Conservation (phyloP, 2,329 filamentous ascomycete species). For the Curvularia sp. region DNA sequence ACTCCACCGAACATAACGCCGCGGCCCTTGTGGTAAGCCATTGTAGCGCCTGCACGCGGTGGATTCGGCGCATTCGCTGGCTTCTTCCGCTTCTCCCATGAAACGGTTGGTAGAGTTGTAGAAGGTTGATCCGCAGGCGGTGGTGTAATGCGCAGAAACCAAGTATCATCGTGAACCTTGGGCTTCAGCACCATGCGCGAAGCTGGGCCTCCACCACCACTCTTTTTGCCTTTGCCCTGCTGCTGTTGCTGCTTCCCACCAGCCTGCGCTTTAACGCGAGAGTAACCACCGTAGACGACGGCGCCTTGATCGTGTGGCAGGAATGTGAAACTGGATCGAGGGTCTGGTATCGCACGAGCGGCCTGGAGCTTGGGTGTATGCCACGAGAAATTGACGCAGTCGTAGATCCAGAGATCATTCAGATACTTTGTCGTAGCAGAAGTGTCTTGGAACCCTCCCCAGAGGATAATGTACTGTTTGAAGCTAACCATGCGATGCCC, state of each 20-base stretch:
- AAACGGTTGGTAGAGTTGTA: conserved; percentile 72
- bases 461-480: conserved; percentile 95
- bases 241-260: conserved; percentile 69
- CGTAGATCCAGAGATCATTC: conserved; percentile 93
- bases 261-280: conserved; percentile 75
- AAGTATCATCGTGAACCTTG: conserved; percentile 92
- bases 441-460: conserved; percentile 97
- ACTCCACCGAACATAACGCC: conserved; percentile 95
- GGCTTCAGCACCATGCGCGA: conserved; percentile 81
- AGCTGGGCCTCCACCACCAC: conserved; percentile 64
- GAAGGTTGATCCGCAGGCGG: conserved; percentile 71
- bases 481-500: conserved; percentile 96
- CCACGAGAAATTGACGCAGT: conserved; percentile 88
- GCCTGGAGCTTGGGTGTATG: conserved; percentile 76
- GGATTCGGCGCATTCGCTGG: conserved; percentile 89
- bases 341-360: conserved; percentile 85
- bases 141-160: conserved; percentile 82
- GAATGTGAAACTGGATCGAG: conserved; percentile 89
- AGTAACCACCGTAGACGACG: conserved; percentile 92
- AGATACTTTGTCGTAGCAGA: conserved; percentile 94
- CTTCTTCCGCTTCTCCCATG: conserved; percentile 93
- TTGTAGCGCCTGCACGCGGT: conserved; percentile 84
- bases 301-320: conserved; percentile 90
- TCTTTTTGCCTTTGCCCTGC: conserved; percentile 46
- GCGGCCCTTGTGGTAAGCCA: conserved; percentile 91